Conservation (phyloP, 306 rosid genomes). For the Canavalia gladiata region DNA sequence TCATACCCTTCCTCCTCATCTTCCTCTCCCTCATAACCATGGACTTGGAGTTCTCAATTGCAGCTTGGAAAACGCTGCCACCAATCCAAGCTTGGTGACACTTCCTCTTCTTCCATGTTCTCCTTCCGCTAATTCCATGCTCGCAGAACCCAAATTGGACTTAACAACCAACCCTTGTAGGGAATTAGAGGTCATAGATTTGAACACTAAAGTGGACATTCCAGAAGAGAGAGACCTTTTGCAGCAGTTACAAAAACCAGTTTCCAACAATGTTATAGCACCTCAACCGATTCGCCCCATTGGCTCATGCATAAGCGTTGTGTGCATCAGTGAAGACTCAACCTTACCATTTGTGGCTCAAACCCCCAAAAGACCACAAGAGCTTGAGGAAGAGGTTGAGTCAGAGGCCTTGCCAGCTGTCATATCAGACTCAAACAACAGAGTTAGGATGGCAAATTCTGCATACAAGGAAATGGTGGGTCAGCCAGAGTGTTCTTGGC, state of each 20-base stretch:
- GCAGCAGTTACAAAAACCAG: constrained; percentile 65
- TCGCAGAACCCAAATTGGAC: constrained; percentile 45
- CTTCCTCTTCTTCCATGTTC: constrained; percentile 73
- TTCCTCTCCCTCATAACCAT: constrained; percentile 56
- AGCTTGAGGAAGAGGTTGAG: constrained; percentile 75
- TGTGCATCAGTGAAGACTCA: constrained; percentile 62
- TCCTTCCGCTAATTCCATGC: constrained; percentile 8
- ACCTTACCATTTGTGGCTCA: constrained; percentile 1
- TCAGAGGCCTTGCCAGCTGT: constrained; percentile 74
- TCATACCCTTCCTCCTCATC: constrained; percentile 33
- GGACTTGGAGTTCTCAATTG: constrained; percentile 40
- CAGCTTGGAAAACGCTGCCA: constrained; percentile 23
- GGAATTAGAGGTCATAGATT: constrained; percentile 51
- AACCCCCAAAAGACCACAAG: constrained; percentile 58
- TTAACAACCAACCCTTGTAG: constrained; percentile 26
- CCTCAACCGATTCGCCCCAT: constrained; percentile 88
- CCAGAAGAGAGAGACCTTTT: constrained; percentile 80
- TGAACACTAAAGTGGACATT: constrained; percentile 58
- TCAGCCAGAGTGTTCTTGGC: constrained; percentile 91
- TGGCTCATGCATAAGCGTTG: constrained; percentile 77
- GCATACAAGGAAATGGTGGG: constrained; percentile 93
- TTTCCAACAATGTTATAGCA: constrained; percentile 56
- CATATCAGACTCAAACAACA: constrained; percentile 84
- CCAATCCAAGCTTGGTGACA: constrained; percentile 53
- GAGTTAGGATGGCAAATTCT: constrained; percentile 80